Evolutionary conservation across 208 protist species (phyloP).

Genomic region (Acanthamoeba triangularis): DNA sequence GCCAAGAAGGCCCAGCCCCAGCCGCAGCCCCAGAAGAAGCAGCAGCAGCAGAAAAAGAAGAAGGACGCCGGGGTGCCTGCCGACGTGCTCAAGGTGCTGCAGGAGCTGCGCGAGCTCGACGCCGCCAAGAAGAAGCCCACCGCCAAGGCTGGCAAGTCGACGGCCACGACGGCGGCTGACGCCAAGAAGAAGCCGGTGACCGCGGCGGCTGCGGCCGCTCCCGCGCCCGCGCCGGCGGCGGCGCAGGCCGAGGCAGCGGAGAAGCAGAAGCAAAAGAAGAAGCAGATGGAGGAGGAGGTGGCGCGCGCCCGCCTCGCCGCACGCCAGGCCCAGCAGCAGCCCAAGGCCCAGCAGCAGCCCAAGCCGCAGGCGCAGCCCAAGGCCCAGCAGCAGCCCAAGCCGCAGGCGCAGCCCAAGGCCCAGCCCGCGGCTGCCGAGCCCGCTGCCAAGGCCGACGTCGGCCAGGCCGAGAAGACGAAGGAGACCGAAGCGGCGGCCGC

Average conservation of each 20-base stretch:
- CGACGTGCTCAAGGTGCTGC: not conserved
- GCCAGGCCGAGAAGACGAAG: slow-evolving; percentile 11
- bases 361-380: not conserved
- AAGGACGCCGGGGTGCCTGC: not conserved
- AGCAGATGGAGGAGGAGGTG: slow-evolving; percentile 30
- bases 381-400: not conserved
- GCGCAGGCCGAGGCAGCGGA: not conserved
- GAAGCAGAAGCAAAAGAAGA: slow-evolving; percentile 15
- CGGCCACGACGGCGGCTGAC: not conserved
- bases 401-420: not conserved
- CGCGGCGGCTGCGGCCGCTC: not conserved
- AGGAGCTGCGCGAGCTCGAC: slow-evolving; percentile 23
- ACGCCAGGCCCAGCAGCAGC: not conserved
- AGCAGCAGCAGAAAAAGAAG: not conserved
- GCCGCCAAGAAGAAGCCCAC: slow-evolving; percentile 18
- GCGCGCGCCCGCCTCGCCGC: not conserved
- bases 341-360: not conserved
- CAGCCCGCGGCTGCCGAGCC: too few relatives aligned
- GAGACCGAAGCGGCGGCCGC: not conserved
- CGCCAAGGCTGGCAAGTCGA: not conserved
- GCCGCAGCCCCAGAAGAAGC: not conserved
- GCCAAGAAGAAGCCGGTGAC: not conserved
- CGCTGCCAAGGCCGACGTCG: not conserved
- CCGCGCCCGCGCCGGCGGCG: not conserved
- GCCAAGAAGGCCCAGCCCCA: not conserved